Evolutionary conservation across 495 filamentous ascomycete species (phyloP).

Genomic region (Talaromyces proteolyticus): DNA sequence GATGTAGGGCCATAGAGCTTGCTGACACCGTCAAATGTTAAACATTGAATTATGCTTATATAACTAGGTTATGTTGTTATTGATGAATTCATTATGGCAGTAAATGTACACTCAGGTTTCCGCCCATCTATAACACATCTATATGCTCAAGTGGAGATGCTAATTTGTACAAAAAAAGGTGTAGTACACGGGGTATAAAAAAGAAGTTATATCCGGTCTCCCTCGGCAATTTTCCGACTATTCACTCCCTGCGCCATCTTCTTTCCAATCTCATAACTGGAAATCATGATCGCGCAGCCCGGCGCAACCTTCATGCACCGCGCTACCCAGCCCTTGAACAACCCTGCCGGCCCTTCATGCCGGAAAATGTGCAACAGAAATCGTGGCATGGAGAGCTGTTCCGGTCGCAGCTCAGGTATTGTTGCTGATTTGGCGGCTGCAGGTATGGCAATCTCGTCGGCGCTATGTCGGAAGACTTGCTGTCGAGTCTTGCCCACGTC

Average conservation of each 20-base stretch:
- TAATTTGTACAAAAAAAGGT: neutral
- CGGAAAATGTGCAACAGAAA: conserved; percentile 85
- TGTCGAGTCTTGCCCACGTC: conserved; percentile 96
- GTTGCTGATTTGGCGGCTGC: conserved; percentile 10
- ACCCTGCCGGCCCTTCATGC: conserved; percentile 70
- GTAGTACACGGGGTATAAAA: too few relatives aligned
- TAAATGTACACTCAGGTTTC: too few relatives aligned
- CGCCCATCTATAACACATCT: too few relatives aligned
- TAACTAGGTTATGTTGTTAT: too few relatives aligned
- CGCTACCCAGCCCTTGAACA: conserved; percentile 88
- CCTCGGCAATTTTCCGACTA: conserved; percentile 40
- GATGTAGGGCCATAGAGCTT: too few relatives aligned
- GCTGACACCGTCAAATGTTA: too few relatives aligned
- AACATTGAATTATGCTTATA: too few relatives aligned
- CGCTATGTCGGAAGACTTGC: conserved; percentile 63
- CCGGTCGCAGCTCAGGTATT: conserved; percentile 50
- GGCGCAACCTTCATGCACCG: conserved; percentile 92
- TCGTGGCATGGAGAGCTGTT: conserved; percentile 66
- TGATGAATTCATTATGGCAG: too few relatives aligned
- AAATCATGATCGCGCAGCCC: conserved; percentile 99
- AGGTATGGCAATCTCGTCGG: conserved; percentile 26
- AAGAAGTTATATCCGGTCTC: neutral
- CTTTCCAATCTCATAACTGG: conserved; percentile 94
- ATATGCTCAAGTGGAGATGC: neutral
- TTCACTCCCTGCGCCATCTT: conserved; percentile 76